phyloP scores from a whole-genome alignment of 2,329 filamentous ascomycete species.

The Cladophialophora psammophila region DNA sequence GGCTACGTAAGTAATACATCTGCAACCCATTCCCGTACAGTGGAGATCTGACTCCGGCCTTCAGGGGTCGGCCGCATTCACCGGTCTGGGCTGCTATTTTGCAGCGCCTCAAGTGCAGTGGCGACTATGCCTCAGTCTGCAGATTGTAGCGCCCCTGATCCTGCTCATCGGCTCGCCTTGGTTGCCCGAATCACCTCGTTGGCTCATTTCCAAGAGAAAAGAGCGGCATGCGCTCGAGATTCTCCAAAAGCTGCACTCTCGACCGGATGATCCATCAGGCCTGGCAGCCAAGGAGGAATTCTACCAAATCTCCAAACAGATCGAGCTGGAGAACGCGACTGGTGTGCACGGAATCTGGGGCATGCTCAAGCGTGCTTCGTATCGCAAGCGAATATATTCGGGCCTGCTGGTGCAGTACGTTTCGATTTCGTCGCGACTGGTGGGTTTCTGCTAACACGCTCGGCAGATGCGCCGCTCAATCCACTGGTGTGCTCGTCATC shows the following conservation, averaged over 20 bases:
- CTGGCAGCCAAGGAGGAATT: slow-evolving; percentile 50
- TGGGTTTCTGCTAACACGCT: slow-evolving; percentile 48
- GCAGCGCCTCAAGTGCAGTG: slow-evolving; percentile 22
- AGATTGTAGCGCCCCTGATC: slow-evolving; percentile 50
- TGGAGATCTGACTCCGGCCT: slow-evolving; percentile 2
- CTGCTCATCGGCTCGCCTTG: slow-evolving; percentile 49
- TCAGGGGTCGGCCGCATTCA: slow-evolving; percentile 22
- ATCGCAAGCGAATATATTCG: slow-evolving; percentile 46
- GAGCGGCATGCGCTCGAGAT: slow-evolving; percentile 49
- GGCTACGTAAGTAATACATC: slow-evolving; percentile 22
- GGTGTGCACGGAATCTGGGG: slow-evolving; percentile 45
- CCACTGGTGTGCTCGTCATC: slow-evolving; percentile 37
- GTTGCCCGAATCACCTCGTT: slow-evolving; percentile 52
- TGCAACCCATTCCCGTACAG: background rate
- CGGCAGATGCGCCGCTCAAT: slow-evolving; percentile 43
- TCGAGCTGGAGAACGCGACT: slow-evolving; percentile 49
- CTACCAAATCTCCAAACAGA: slow-evolving; percentile 54
- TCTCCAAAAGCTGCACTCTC: slow-evolving; percentile 54
- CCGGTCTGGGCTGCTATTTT: slow-evolving; percentile 26
- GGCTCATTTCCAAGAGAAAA: slow-evolving; percentile 53
- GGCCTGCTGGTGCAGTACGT: slow-evolving; percentile 20
- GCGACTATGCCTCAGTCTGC: slow-evolving; percentile 43
- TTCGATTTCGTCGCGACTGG: slow-evolving; percentile 39
- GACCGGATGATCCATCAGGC: slow-evolving; percentile 49
- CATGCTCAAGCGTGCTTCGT: slow-evolving; percentile 51